Evolutionary conservation across 2,329 filamentous ascomycete species (phyloP).

Genomic region (Xylaria sp.): DNA sequence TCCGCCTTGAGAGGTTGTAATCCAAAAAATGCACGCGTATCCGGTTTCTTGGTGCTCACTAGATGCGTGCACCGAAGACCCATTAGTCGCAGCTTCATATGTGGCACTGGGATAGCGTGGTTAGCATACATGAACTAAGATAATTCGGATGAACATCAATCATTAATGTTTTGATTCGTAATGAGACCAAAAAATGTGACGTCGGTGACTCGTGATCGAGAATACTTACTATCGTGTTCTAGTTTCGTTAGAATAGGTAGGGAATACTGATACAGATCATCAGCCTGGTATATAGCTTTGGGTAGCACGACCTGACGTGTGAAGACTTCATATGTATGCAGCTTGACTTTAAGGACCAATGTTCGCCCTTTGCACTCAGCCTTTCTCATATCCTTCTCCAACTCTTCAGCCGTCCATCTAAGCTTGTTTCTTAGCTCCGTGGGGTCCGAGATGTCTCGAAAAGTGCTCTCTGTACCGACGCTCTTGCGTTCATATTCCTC

Average conservation of each 20-base stretch:
- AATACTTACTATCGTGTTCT: constrained; percentile 71
- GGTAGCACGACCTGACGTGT: constrained; percentile 83
- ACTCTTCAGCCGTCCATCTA: constrained; percentile 80
- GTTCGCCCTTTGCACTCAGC: constrained; percentile 91
- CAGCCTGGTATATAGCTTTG: constrained; percentile 75
- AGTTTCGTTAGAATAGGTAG: constrained; percentile 86
- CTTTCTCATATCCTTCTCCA: constrained; percentile 84
- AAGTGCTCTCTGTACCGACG: constrained; percentile 93
- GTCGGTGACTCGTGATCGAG: background rate
- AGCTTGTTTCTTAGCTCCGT: constrained; percentile 79
- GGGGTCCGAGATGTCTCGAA: constrained; percentile 79
- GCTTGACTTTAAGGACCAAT: constrained; percentile 88
- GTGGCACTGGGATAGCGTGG: constrained; percentile 59
- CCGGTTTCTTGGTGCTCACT: constrained; percentile 83
- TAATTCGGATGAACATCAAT: no score
- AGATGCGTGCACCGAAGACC: constrained; percentile 89
- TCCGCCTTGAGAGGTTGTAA: constrained; percentile 54
- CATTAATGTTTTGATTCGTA: no score
- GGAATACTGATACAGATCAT: constrained; percentile 84
- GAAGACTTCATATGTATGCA: constrained; percentile 92
- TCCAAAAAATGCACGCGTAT: constrained; percentile 83
- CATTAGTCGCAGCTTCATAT: constrained; percentile 84
- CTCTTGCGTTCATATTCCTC: constrained; percentile 93
- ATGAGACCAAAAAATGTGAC: background rate
- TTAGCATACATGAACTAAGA: constrained; percentile 9